Evolutionary conservation across 2,329 filamentous ascomycete genomes (phyloP).

Genomic region (Polytolypa hystricis): DNA sequence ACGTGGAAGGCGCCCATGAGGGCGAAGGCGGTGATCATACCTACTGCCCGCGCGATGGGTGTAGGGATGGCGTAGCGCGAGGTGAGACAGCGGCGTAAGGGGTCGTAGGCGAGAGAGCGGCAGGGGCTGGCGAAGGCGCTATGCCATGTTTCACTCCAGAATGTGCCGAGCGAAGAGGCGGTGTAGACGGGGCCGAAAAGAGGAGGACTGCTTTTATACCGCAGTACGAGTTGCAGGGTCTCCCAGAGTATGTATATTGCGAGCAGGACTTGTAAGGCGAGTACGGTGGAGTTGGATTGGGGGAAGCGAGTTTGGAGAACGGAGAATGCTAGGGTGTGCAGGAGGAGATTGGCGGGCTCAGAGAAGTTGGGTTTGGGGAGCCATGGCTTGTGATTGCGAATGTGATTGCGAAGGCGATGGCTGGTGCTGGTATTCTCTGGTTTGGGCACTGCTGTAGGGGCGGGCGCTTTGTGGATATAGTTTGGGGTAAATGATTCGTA

Average conservation of each 20-base stretch:
- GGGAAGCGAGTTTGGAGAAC: slow-evolving; percentile 26
- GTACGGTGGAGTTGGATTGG: slow-evolving; percentile 23
- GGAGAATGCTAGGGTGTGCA: slow-evolving; percentile 25
- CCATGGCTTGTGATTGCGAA: slow-evolving; percentile 3
- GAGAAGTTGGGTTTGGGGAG: slow-evolving; percentile 22
- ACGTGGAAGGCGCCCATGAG: slow-evolving; percentile 33
- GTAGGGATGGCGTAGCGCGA: slow-evolving; percentile 20
- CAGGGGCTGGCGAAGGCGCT: slow-evolving; percentile 32
- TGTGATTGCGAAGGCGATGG: not conserved
- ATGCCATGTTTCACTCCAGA: slow-evolving; percentile 36
- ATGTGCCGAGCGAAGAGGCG: slow-evolving; percentile 25
- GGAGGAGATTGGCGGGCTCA: slow-evolving; percentile 24
- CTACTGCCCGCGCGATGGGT: slow-evolving; percentile 22
- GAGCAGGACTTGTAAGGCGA: slow-evolving; percentile 29
- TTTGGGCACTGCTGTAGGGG: slow-evolving; percentile 3
- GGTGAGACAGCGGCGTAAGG: slow-evolving; percentile 23
- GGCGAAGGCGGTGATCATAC: slow-evolving; percentile 27
- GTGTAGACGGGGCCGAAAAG: slow-evolving; percentile 32
- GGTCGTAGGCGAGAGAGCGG: slow-evolving; percentile 28
- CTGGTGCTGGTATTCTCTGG: not conserved
- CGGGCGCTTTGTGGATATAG: slow-evolving; percentile 21
- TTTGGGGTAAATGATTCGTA: slow-evolving; percentile 36
- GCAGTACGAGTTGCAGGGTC: slow-evolving; percentile 24
- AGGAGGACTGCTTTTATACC: slow-evolving; percentile 28
- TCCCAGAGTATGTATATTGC: slow-evolving; percentile 34